These are phyloP conservation scores for Curvularia verruculosa DNA, from an alignment of 2,329 filamentous ascomycete species.

Conservation along the genomic window DNA sequence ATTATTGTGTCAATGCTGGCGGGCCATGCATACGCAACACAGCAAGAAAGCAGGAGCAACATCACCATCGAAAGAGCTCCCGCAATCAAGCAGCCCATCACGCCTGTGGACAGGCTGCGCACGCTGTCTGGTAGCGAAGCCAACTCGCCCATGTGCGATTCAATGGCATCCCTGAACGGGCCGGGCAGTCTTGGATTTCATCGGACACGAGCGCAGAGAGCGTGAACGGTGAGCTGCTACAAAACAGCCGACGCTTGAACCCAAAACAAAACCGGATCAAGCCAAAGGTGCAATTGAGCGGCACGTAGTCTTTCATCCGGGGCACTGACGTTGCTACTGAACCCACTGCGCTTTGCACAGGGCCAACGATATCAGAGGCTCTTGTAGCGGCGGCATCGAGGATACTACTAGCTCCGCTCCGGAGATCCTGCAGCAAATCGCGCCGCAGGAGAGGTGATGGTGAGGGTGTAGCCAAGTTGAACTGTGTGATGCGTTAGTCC, in stretches of 20 bases:
- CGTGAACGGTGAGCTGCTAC: neutral
- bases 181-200: neutral
- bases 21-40: neutral
- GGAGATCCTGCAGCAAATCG: neutral
- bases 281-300: neutral
- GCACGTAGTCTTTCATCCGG: neutral
- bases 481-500: neutral
- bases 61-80: too few species aligned
- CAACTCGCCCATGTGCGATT: neutral
- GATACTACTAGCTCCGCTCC: neutral
- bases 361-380: neutral
- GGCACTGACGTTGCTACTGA: neutral
- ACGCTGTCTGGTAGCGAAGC: too few species aligned
- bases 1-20: neutral
- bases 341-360: neutral
- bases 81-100: too few species aligned
- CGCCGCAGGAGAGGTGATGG: neutral
- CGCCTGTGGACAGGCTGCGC: too few species aligned
- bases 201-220: neutral
- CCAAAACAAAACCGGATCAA: neutral
- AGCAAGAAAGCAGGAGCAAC: neutral
- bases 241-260: neutral
- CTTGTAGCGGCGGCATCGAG: neutral
- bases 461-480: neutral
- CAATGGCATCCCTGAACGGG: neutral